These are phyloP conservation scores for Mrakiaceae sp. DNA, from an alignment of 1,284 basidiomycete genomes.

Conservation along the genomic window DNA sequence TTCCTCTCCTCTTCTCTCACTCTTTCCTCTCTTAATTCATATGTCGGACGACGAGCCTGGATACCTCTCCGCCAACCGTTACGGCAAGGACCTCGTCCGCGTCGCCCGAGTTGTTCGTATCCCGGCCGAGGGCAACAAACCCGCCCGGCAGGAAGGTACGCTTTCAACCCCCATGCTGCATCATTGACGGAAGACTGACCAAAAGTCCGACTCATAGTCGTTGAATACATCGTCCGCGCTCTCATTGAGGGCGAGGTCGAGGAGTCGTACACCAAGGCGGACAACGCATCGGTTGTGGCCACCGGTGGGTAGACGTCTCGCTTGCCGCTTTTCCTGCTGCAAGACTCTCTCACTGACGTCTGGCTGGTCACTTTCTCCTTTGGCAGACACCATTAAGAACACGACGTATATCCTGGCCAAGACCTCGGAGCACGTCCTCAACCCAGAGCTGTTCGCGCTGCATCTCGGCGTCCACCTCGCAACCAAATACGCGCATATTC, in stretches of 20 bases:
- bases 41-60: slow-evolving; percentile 22
- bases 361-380: slow-evolving; percentile 23
- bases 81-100: slow-evolving; percentile 54
- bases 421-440: slow-evolving; percentile 68
- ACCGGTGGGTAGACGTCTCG: slow-evolving; percentile 48
- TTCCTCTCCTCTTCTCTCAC: neutral
- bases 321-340: slow-evolving; percentile 4
- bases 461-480: slow-evolving; percentile 77
- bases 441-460: slow-evolving; percentile 73
- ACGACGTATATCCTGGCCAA: slow-evolving; percentile 84
- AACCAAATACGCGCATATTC: slow-evolving; percentile 67
- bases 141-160: slow-evolving; percentile 44
- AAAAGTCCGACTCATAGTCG: slow-evolving; percentile 34
- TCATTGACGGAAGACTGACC: no score
- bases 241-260: slow-evolving; percentile 71
- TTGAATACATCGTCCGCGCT: slow-evolving; percentile 66
- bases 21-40: neutral
- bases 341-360: slow-evolving; percentile 16
- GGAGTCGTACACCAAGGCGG: slow-evolving; percentile 64
- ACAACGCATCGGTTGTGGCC: slow-evolving; percentile 72
- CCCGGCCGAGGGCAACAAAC: slow-evolving; percentile 33
- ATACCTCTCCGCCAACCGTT: slow-evolving; percentile 28
- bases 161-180: slow-evolving; percentile 20
- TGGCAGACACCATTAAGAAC: slow-evolving; percentile 62
- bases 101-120: slow-evolving; percentile 68